Evolutionary conservation across 306 rosid genomes (phyloP), one percentile per base, ranked within the genome.

Genomic region (Cicer cuneatum): DNA sequence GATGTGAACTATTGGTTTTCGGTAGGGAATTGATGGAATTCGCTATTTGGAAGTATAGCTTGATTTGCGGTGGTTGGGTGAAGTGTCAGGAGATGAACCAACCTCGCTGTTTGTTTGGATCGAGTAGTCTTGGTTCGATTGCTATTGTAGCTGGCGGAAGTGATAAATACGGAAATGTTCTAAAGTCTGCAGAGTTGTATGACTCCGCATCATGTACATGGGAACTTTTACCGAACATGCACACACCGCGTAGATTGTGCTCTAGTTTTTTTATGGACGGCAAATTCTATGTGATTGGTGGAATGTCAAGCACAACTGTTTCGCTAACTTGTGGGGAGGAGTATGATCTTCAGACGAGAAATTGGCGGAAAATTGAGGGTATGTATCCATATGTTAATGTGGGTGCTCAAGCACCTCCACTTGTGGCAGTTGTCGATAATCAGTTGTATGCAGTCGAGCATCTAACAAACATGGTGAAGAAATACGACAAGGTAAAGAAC

Each of bases 391-490:
- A 82, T 77, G 96, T 84, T 61, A 92, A 88, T 14, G 74, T 66
- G 74, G 91, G 93, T 42, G 88, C 92, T 18, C 97, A 94, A 80
- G 97, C 97, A 18, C 98, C 98, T 73, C 98, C 98, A 1, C 98
- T 94, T 18, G 92, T 92, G 60, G 98, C 98, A 2, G 96, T 94
- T 78, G 98, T 91, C 82, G 86, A 89, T 63, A 88, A 94, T 80
- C 88, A 91, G 81, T 69, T 94, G 39, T 94, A 84, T 69, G 91
- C 91, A 10, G 91, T 87, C 47, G 98, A 91, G 87, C 91, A 86
- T 81, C 51, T 80, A 68, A 91, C 96, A 62, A 94, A 94, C 83
- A 88, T 88, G 96, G 95, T 94, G 79, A 90, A 87, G 89, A 88
- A 82, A 84, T 94, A 94, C 72, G 85, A 91, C 74, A 91, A 91